Evolutionary conservation across 78 protist genomes (phyloP).

Genomic region (Tieghemostelium lacteum): DNA sequence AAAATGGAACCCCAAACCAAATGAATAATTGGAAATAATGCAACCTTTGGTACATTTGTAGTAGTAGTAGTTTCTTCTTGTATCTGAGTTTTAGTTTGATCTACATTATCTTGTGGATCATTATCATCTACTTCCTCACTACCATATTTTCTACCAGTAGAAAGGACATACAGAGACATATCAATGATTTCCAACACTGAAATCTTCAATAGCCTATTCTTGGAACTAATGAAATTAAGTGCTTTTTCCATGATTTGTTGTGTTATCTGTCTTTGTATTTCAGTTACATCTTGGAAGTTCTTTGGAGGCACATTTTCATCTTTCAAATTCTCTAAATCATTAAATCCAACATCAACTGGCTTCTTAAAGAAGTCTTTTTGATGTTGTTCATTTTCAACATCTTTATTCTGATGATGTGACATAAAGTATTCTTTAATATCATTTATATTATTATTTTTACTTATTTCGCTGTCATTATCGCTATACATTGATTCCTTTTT

Average conservation of each 20-base stretch:
- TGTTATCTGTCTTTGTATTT: conserved; percentile 18
- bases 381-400: background rate
- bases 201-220: conserved; percentile 34
- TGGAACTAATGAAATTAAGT: conserved; percentile 34
- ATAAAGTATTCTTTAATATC: conserved; percentile 61
- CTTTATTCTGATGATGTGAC: conserved; percentile 23
- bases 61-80: background rate
- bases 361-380: too few species aligned
- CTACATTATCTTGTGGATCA: background rate
- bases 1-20: conserved; percentile 41
- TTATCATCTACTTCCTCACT: conserved; percentile 18
- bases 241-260: conserved; percentile 35
- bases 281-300: conserved; percentile 38
- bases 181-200: conserved; percentile 28
- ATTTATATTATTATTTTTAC: conserved; percentile 11
- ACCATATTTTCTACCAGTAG: conserved; percentile 67
- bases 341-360: too few species aligned
- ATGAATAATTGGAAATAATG: conserved; percentile 62
- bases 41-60: conserved; percentile 27
- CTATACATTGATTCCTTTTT: background rate
- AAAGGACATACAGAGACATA: conserved; percentile 29
- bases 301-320: background rate
- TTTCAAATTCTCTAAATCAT: background rate
- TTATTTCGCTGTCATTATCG: background rate
- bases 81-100: background rate